These are phyloP conservation scores for Corinectria fuckeliana DNA, from an alignment of 2,329 filamentous ascomycete species.

Conservation along the genomic window DNA sequence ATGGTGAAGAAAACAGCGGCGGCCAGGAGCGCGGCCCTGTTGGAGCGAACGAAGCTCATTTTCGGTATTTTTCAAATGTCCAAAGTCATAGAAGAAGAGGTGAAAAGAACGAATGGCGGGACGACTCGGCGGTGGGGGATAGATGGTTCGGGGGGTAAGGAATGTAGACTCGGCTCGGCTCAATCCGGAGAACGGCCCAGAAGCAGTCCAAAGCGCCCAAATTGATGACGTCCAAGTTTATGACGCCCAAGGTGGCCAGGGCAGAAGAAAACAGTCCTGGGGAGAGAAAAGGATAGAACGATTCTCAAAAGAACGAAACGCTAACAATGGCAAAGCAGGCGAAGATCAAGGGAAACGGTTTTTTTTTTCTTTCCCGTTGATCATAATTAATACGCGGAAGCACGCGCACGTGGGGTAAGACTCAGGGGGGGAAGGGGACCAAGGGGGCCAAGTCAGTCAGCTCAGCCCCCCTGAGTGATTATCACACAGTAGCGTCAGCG, in stretches of 20 bases:
- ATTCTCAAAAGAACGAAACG: background rate
- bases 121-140: background rate
- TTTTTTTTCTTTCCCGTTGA: too few species aligned
- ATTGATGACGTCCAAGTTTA: background rate
- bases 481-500: too few species aligned
- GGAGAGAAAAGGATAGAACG: background rate
- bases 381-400: background rate
- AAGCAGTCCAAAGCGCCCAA: too few species aligned
- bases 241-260: background rate
- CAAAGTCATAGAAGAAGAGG: slow-evolving; percentile 4
- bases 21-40: slow-evolving; percentile 8
- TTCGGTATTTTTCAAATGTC: background rate
- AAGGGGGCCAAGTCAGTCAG: too few species aligned
- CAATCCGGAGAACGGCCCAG: background rate
- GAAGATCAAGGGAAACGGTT: background rate
- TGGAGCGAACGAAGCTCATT: slow-evolving; percentile 19
- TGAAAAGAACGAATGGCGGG: background rate
- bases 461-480: too few species aligned
- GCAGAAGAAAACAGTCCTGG: background rate
- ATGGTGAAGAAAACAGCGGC: slow-evolving; percentile 19
- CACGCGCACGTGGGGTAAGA: background rate
- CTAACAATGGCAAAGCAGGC: background rate
- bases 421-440: background rate
- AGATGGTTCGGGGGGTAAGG: too few species aligned
- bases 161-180: background rate